A percentile compares a stretch with the other conserved stretches of the same genome.
These are phyloP conservation scores for Sarocladium kiliense DNA, from an alignment of 2,329 filamentous ascomycete genomes.

Conservation along the genomic window DNA sequence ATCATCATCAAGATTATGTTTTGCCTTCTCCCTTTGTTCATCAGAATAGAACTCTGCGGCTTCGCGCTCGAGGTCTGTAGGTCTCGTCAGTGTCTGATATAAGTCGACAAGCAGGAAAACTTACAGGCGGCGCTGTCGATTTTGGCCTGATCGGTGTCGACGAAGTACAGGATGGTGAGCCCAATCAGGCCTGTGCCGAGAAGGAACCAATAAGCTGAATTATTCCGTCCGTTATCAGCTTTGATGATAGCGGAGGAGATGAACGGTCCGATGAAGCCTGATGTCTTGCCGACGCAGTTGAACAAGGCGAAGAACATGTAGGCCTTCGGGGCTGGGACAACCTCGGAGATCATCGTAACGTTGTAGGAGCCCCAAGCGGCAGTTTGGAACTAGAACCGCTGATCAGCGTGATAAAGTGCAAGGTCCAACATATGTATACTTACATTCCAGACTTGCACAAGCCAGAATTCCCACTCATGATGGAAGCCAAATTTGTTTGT, in stretches of 20 bases:
- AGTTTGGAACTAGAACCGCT: conserved; percentile 1
- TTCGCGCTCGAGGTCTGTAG: conserved; percentile 23
- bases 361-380: conserved; percentile 15
- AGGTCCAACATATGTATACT: conserved; percentile 1
- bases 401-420: neutral
- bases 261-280: conserved; percentile 19
- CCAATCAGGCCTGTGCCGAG: conserved; percentile 15
- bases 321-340: conserved; percentile 16
- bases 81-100: neutral
- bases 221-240: conserved; percentile 12
- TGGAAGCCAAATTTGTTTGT: conserved; percentile 16
- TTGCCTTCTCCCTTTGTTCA: conserved; percentile 55
- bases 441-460: conserved; percentile 16
- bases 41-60: conserved; percentile 60
- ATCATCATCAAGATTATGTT: conserved; percentile 29
- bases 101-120: neutral
- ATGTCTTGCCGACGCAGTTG: conserved; percentile 18
- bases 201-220: conserved; percentile 17
- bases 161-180: conserved; percentile 14
- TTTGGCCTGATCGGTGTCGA: conserved; percentile 17
- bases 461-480: conserved; percentile 16
- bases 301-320: conserved; percentile 19
- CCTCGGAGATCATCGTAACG: conserved; percentile 19
- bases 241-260: conserved; percentile 18
- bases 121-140: conserved; percentile 13